Percentiles rank a stretch among this genome's conserved stretches.
These are phyloP conservation scores for Dactylella cylindrospora DNA, from an alignment of 2,329 filamentous ascomycete species.

Conservation along the genomic window DNA sequence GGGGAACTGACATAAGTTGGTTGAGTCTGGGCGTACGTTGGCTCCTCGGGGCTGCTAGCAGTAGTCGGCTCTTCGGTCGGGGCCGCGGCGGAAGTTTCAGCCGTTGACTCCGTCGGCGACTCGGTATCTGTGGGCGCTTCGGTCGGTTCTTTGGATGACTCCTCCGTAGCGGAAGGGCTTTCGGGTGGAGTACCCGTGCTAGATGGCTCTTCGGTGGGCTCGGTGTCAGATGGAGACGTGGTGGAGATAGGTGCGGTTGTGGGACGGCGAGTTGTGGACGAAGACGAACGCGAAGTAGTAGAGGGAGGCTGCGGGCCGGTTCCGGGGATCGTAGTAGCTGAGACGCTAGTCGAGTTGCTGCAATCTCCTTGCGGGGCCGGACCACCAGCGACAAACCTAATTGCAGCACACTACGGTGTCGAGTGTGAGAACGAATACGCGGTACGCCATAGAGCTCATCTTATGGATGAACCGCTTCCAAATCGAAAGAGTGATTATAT, in stretches of 20 bases:
- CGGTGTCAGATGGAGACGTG: not conserved
- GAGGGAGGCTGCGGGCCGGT: slow-evolving; percentile 3
- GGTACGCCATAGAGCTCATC: no score
- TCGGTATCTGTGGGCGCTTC: not conserved
- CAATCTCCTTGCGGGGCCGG: slow-evolving; percentile 2
- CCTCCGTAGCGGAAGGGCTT: not conserved
- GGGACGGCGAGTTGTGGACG: not conserved
- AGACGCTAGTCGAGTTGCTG: slow-evolving; percentile 13
- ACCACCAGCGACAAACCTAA: slow-evolving; percentile 4
- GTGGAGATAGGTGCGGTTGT: not conserved
- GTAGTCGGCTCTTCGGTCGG: not conserved
- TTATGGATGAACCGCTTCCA: no score
- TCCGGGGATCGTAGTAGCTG: slow-evolving; percentile 3
- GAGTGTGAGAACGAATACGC: not conserved
- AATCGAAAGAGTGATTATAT: not conserved
- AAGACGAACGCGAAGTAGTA: not conserved
- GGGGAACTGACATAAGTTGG: not conserved
- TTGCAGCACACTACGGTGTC: slow-evolving; percentile 4
- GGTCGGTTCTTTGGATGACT: not conserved
- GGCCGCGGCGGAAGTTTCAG: not conserved
- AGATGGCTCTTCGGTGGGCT: slow-evolving; percentile 3
- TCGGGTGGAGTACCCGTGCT: not conserved
- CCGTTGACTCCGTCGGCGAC: no score
- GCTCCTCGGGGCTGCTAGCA: not conserved
- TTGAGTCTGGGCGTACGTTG: not conserved